A percentile compares a stretch with the other conserved stretches of the same genome.
phyloP scores from a whole-genome alignment of 331 rosid species.

The Quercus lobata region DNA sequence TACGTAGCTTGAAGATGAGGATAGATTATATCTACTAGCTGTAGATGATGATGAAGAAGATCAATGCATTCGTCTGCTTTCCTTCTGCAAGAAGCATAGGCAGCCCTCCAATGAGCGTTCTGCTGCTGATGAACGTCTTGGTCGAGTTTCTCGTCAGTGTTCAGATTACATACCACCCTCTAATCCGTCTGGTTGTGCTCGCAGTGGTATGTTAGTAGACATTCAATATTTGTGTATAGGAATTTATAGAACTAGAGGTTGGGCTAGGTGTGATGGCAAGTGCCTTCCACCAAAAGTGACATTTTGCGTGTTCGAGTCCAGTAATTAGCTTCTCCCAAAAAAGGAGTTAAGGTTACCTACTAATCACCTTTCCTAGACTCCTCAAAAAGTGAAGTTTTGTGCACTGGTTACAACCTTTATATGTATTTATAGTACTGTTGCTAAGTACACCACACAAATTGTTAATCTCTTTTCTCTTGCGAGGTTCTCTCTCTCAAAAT shows the following conservation, averaged over 20 bases:
- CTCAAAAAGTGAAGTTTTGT: too few relatives aligned
- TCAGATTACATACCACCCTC: conserved; percentile 81
- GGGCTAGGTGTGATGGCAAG: too few relatives aligned
- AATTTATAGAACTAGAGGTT: neutral
- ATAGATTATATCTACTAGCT: conserved; percentile 87
- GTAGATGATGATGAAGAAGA: conserved; percentile 90
- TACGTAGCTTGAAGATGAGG: conserved; percentile 92
- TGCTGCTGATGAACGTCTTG: conserved; percentile 68
- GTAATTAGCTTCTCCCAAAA: too few relatives aligned
- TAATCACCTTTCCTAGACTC: too few relatives aligned
- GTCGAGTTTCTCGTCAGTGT: conserved; percentile 53
- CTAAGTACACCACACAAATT: neutral
- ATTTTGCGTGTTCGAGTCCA: too few relatives aligned
- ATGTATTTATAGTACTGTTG: neutral
- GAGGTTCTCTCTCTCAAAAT: neutral
- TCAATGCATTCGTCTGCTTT: conserved; percentile 94
- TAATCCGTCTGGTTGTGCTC: conserved; percentile 98
- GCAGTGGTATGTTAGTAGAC: conserved; percentile 61
- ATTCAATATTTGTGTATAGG: conserved; percentile 1
- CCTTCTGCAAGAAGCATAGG: conserved; percentile 95
- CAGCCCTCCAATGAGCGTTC: conserved; percentile 86
- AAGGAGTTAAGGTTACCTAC: too few relatives aligned
- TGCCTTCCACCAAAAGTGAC: too few relatives aligned
- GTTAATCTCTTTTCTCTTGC: neutral
- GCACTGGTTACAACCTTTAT: neutral